Base-by-base conservation (phyloP, 441 rosid species). In the Viola pubescens region DNA sequence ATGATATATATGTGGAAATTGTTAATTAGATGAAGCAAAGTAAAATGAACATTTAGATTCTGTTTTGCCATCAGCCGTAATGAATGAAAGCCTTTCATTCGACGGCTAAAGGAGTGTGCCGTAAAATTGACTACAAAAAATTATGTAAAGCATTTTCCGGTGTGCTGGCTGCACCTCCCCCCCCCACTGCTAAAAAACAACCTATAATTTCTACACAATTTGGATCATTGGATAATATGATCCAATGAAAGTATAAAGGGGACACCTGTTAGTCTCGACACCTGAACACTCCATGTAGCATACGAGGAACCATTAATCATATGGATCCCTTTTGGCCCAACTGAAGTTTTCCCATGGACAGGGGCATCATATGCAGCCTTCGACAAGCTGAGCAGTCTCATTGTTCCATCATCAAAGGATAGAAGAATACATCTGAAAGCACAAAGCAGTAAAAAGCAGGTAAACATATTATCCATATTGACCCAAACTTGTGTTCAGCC, bases 241-340 rank as follows among this genome's bases (percentile, higher is more conserved):
- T 50, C 7, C 44, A 54, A 49, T 37, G 38, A 56, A 40, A 63
- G 52, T 42, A 55, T 34, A 40, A 58, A 39, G 50, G 50, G 55
- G 9, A 52, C 63, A 86, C 97, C 96, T 43, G 95, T 90, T 60
- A 75, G 54, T 71, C 81, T 75, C 58, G 99, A 94, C 67, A 82
- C 94, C 52, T 86, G 97, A 70, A 90, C 77, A 55, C 85, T 79
- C 96, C 97, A 88, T 52, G 87, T 77, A 57, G 94, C 84, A 67
- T 74, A 90, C 54, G 96, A 78, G 57, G 91, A 81, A 78, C 80
- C 77, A 61, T 82, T 73, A 66, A 74, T 65, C 59, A 70, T 55
- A 60, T 89, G 89, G 64, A 90, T 50, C 50, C 96, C 96, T 66
- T 86, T 88, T 14, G 84, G 73, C 60, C 77, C 79, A 61, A 63